Evolutionary conservation across 2,329 filamentous ascomycete genomes (phyloP), one percentile per base, ranked within the genome.

Genomic region (Aureobasidium sp.): DNA sequence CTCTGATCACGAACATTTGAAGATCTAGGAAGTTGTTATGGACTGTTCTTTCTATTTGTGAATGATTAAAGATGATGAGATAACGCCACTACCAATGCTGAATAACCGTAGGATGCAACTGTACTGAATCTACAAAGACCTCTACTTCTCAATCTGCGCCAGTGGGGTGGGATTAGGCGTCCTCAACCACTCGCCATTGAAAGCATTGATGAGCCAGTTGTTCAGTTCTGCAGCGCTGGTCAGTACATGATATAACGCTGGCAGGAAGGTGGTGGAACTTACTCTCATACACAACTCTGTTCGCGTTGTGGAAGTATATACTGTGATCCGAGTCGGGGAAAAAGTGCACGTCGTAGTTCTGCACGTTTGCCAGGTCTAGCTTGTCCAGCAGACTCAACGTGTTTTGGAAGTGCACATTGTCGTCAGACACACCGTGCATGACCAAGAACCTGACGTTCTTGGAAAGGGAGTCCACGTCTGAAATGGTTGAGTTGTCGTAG

Each of bases 401-500:
- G 74, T 96, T 97, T 75, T 99, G 95, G 75, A 96, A 86, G 74
- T 99, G 95, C 13, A 99, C 94, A 69, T 99, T 99, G 75, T 99
- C 94, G 70, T 99, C 94, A 8, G 89, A 89, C n/a, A 91, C 84
- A 67, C 94, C 94, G 72, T 99, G 94, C 90, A 97, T 97, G 68
- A 99, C 74, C 42, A 99, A 79, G 78, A 97, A 99, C 36, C 93
- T 86, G 64, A 92, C 89, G 72, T 88, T 96, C 66, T 86, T 75
- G 4, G 81, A 78, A 7, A 99, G 80, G 0, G 90, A 88, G 0
- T 83, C 79, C 65, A 86, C 87, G 70, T 99, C 90, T 63, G 73
- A 83, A 70, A 99, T 86, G 58, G 85, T 85, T 5, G 89, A 85
- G 65, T 83, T 85, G 45, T 86, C 80, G 76, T 97, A 99, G 13